Conservation (phyloP, 163 green algal species). For the Prototheca wickerhamii region DNA sequence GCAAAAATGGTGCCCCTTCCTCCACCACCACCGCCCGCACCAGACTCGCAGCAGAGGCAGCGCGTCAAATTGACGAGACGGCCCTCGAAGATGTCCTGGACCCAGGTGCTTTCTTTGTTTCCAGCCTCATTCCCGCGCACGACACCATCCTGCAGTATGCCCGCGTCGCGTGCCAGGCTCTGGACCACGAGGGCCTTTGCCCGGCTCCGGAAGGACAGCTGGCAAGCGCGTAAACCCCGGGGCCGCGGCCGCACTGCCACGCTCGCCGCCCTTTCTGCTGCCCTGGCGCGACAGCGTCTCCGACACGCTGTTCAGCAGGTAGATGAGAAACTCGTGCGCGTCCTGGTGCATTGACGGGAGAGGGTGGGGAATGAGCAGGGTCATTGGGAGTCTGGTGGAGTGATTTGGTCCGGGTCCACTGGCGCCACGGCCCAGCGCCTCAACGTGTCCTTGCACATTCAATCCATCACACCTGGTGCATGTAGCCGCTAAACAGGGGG, state of each 20-base stretch:
- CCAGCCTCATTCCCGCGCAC: not conserved
- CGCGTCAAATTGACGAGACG: conserved; percentile 90
- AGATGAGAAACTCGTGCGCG: conserved; percentile 98
- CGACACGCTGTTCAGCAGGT: conserved; percentile 83
- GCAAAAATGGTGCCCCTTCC: not conserved
- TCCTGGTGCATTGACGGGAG: conserved; percentile 57
- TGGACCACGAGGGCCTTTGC: conserved; percentile 5
- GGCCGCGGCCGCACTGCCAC: too few relatives aligned
- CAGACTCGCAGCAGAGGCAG: conserved; percentile 92
- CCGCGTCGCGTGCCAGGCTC: conserved; percentile 13
- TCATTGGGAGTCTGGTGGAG: too few relatives aligned
- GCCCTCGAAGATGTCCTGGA: conserved; percentile 68
- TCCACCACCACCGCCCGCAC: not conserved
- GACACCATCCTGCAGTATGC: not conserved
- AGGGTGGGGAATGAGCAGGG: too few relatives aligned
- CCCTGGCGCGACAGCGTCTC: conserved; percentile 81
- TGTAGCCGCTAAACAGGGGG: conserved; percentile 85
- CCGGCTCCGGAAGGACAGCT: not conserved
- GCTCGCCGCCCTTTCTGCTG: conserved; percentile 23
- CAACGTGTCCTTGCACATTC: too few relatives aligned
- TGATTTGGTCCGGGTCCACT: too few relatives aligned
- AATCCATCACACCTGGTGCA: conserved; percentile 77
- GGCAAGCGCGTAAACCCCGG: not conserved
- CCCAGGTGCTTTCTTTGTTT: conserved; percentile 29
- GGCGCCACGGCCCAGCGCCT: too few relatives aligned